Base-by-base conservation (phyloP, 2,329 filamentous ascomycete species). In the Phyllosticta citrichinensis region DNA sequence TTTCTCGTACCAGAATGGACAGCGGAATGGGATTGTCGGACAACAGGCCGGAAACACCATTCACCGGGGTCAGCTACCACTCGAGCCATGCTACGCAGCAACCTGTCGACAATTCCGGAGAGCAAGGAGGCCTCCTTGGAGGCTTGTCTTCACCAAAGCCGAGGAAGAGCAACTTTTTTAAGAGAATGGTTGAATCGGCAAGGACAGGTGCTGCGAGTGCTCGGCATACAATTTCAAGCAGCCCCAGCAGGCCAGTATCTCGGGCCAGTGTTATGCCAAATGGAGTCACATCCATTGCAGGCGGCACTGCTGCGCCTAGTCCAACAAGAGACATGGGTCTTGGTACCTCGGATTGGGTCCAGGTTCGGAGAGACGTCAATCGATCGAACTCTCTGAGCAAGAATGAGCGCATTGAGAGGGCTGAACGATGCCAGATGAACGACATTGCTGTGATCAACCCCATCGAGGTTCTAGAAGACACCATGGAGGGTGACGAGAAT, bases 301-400 rank as follows among this genome's bases (percentile, higher is more conserved):
- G 83, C 20, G 81, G 80, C 0, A 71, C 66, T 47, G 66, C 68
- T 67, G 63, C 66, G 40, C 66, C 69, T 1, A 70, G 64, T n/a
- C 76, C 81, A 4, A 82, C 85, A 14, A 81, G 83, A 61, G 91
- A 95, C 19, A 88, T 88, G 81, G 90, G 88, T 2, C 53, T 56
- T 27, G 58, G 58, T 1, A 81, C 76, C 67, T 78, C 74, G 62
- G 93, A 97, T 71, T 99, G 94, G 92, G 91, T 99, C n/a, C 92
- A 97, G 72, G 91, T 97, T 22, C 87, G 94, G 40, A 85, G 94
- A 54, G 95, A 99, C 74, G 88, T 99, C 55, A 97, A 99, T 73
- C 84, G 94, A 40, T 96, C 93, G 3, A 97, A 96, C 70, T 94
- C 93, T 0, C 80, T 97, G 47, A 96, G 92, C 73, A 87, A 86